Percentiles rank a stretch among this genome's conserved stretches.
Conservation (phyloP, 768 basidiomycete genomes). For the Suillus subaureus region DNA sequence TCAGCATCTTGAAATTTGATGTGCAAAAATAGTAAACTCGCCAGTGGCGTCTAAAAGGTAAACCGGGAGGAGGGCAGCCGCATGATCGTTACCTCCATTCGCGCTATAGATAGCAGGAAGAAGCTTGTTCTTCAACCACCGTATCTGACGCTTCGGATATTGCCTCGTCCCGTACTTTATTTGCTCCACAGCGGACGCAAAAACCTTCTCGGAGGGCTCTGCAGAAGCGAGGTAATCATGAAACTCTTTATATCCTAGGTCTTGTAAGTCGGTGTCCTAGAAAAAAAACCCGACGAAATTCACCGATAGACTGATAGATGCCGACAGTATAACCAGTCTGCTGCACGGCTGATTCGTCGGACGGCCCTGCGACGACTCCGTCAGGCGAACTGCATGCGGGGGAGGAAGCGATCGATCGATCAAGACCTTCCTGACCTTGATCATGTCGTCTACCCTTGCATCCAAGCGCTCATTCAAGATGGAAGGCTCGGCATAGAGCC, state of each 20-base stretch:
- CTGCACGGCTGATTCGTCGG: slow-evolving; percentile 8
- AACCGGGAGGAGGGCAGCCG: slow-evolving; percentile 36
- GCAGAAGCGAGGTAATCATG: slow-evolving; percentile 58
- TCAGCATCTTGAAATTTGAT: slow-evolving; percentile 43
- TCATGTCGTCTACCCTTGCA: slow-evolving; percentile 85
- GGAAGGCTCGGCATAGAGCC: slow-evolving; percentile 79
- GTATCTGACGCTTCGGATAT: slow-evolving; percentile 90
- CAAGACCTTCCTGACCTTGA: slow-evolving; percentile 53
- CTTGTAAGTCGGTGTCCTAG: slow-evolving; percentile 13
- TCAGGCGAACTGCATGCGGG: not conserved
- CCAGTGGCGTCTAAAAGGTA: slow-evolving; percentile 75
- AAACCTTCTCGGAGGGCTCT: slow-evolving; percentile 42
- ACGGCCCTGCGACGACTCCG: not conserved
- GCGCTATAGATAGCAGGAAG: slow-evolving; percentile 67
- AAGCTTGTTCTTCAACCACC: slow-evolving; percentile 89
- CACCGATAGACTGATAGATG: slow-evolving; percentile 94
- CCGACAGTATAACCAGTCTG: slow-evolving; percentile 72
- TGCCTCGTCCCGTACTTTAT: slow-evolving; percentile 93
- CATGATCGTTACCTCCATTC: slow-evolving; percentile 26
- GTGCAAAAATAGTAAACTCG: slow-evolving; percentile 27
- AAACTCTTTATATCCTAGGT: slow-evolving; percentile 91
- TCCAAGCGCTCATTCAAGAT: slow-evolving; percentile 71
- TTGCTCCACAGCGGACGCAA: slow-evolving; percentile 57
- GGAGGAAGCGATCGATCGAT: slow-evolving; percentile 17
- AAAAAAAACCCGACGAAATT: slow-evolving; percentile 13